Conservation (phyloP, 805 yeast genomes). For the Komagataella populi region DNA sequence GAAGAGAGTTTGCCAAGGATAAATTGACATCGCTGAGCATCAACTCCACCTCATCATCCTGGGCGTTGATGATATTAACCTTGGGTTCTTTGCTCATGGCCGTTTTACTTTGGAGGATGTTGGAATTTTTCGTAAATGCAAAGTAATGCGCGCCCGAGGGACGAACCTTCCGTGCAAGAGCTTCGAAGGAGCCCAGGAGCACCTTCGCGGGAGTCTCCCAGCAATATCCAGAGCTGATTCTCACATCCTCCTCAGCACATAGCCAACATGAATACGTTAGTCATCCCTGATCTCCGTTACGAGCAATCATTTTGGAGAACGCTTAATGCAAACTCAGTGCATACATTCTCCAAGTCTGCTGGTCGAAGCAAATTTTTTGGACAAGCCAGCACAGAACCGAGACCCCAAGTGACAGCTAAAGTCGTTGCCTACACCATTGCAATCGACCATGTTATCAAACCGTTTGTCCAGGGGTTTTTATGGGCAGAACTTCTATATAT, state of each 20-base stretch:
- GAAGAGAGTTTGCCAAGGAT: constrained; percentile 80
- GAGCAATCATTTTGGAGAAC: constrained; percentile 44
- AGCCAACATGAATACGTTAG: constrained; percentile 3
- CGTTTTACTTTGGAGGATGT: neutral
- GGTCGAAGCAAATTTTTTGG: neutral
- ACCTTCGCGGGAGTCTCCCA: neutral
- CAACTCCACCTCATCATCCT: constrained; percentile 80
- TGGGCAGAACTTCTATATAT: constrained; percentile 23
- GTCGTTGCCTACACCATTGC: constrained; percentile 32
- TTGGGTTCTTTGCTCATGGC: constrained; percentile 42
- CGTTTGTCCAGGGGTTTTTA: constrained; percentile 41
- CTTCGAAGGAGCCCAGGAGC: neutral
- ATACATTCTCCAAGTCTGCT: constrained; percentile 4
- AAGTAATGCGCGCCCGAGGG: constrained; percentile 3
- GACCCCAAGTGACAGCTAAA: constrained; percentile 28
- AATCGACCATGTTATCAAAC: constrained; percentile 42
- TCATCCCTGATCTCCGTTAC: constrained; percentile 53
- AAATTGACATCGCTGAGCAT: constrained; percentile 79
- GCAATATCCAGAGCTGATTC: neutral
- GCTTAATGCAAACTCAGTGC: constrained; percentile 13
- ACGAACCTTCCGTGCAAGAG: neutral
- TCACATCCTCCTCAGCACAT: neutral
- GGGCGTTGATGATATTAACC: constrained; percentile 79
- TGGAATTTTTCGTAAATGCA: neutral
- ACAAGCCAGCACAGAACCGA: constrained; percentile 9